Conservation (phyloP, 805 yeast species). For the Candida piceae region DNA sequence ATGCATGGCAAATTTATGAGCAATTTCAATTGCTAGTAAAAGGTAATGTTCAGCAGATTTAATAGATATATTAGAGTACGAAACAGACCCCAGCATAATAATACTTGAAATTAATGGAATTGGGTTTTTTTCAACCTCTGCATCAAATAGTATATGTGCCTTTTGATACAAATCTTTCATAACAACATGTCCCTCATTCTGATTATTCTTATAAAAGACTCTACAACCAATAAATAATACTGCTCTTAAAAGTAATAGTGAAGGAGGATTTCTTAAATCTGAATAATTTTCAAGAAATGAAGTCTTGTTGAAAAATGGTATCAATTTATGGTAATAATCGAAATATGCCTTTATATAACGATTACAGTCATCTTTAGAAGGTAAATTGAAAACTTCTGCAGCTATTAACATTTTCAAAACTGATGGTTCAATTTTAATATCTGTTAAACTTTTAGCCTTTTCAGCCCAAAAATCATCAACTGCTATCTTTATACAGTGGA, state of each 20-base stretch:
- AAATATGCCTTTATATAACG: slow-evolving; percentile 57
- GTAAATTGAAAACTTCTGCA: slow-evolving; percentile 65
- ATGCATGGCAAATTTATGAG: slow-evolving; percentile 68
- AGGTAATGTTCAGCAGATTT: slow-evolving; percentile 17
- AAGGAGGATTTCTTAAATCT: slow-evolving; percentile 51
- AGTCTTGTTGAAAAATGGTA: slow-evolving; percentile 60
- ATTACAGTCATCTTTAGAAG: slow-evolving; percentile 50
- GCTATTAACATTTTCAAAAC: slow-evolving; percentile 58
- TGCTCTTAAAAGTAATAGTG: slow-evolving; percentile 52
- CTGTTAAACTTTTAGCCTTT: not conserved
- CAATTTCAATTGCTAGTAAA: slow-evolving; percentile 56
- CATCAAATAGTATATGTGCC: slow-evolving; percentile 59
- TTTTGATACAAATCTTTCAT: slow-evolving; percentile 43
- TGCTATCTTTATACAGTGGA: not conserved
- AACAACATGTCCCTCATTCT: slow-evolving; percentile 42
- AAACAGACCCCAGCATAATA: not conserved
- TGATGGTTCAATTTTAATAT: slow-evolving; percentile 19
- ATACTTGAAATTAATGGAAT: slow-evolving; percentile 37
- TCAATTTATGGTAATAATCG: slow-evolving; percentile 55
- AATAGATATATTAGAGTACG: slow-evolving; percentile 46
- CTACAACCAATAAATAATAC: slow-evolving; percentile 56
- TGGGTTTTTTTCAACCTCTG: slow-evolving; percentile 60
- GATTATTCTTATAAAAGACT: not conserved
- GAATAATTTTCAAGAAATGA: slow-evolving; percentile 52
- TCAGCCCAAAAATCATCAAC: slow-evolving; percentile 4